Evolutionary conservation across 768 basidiomycete species (phyloP), one percentile per base, ranked within the genome.

Genomic region (Suillus plorans): DNA sequence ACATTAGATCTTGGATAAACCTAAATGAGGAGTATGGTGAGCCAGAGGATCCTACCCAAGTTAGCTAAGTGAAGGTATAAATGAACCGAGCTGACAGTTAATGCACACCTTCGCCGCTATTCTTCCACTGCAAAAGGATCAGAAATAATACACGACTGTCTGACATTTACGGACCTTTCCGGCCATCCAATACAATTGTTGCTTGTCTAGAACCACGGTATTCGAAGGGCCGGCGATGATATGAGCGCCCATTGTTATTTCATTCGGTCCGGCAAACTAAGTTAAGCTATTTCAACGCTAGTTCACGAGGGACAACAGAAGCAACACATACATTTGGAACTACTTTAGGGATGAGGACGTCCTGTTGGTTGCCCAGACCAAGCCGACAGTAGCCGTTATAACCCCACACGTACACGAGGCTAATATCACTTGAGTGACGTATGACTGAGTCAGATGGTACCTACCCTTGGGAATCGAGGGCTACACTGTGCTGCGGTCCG

Each of bases 381-480:
- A 96, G 84, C 20, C 97, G 88, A 68, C 94, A 95, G 73, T 97
- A 97, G 10, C 92, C 93, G 64, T 92, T 93, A 72, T 90, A 94
- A 6, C 93, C 94, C 91, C 92, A 95, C 7, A 90, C 89, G 69
- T 91, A 92, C 8, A 92, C 89, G 60, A 88, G 75, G 1, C 92
- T 94, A 66, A 31, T 14, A 36, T 47, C 59, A 47, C 13, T 45
- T 60, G 50, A 42, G 37, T 61, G 34, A 61, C 60, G 36, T 25
- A 63, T 20, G 3, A 59, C 20, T 16, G 34, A 22, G 56, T 13
- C 22, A 22, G 12, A 12, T 5, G 22, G 31, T 10, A 66, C 83
- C 60, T 67, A 88, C 91, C 94, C 94, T 39, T 89, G 84, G 6
- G 83, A 79, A 74, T 93, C 94, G 4, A 97, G 75, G 0, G 94